Evolutionary conservation across 73 alveolate genomes (phyloP), one percentile per base, ranked within the genome.

Genomic region (Breviolum minutum): DNA sequence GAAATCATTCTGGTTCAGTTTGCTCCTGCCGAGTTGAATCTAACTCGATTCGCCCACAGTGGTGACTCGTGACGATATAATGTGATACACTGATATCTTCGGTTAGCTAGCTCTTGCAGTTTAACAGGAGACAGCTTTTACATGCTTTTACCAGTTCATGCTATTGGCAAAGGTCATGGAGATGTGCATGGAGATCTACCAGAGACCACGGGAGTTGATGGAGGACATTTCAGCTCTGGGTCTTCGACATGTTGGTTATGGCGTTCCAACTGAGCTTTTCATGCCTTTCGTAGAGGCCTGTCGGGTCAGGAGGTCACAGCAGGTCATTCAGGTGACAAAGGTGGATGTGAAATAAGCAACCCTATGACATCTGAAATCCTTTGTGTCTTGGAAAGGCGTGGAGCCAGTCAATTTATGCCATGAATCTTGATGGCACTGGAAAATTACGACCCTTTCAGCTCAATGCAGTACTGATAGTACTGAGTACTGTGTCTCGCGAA

Each of bases 141-240:
- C 54, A 40, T 40, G 54, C 54, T 17, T 73, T 40, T 40, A 73
- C 11, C 24, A 12, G 82, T 13, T 40, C 82, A 71, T 71, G n/a
- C 71, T 48, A 40, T 22, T 54, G 63, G 63, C 69, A 91, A 40
- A 40, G 99, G 94, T 94, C 40, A 27, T 94, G 85, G 99, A 94
- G 94, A 79, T 94, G 99, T 80, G 94, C 62, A 20, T 94, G 94
- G 99, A 94, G 86, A 77, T 94, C 82, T 94, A 94, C 94, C 60
- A 79, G 60, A 73, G 90, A 68, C 98, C 69, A 22, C 24, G 90
- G 10, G 91, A 87, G 17, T 22, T 86, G 66, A 54, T 88, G 69
- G 95, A 88, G 48, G 95, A 88, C 61, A 88, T 88, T 30, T 88
- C 95, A 6, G 95, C 95, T 61, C 70, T 88, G 95, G 95, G 95